A percentile compares a stretch with the other conserved stretches of the same genome.
phyloP scores from a whole-genome alignment of 345 rosid genomes.

The Clausena lansium region DNA sequence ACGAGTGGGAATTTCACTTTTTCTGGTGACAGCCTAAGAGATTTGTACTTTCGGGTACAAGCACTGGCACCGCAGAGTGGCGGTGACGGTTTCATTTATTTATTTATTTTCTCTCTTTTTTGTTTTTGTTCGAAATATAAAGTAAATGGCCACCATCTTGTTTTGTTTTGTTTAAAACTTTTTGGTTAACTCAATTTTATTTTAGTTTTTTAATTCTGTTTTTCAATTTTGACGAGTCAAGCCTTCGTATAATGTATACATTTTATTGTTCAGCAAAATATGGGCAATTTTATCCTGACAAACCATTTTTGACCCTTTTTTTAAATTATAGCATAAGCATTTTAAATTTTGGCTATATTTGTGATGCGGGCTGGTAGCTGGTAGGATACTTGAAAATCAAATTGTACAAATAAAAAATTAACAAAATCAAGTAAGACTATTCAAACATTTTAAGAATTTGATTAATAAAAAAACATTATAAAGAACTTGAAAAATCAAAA shows the following conservation, averaged over 20 bases:
- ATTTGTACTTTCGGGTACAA: slow-evolving; percentile 7
- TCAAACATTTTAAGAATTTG: not conserved
- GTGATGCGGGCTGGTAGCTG: not conserved
- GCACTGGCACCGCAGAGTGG: not conserved
- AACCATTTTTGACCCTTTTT: too few species aligned
- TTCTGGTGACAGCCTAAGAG: not conserved
- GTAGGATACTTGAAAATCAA: not conserved
- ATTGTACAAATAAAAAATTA: not conserved
- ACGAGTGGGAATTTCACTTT: not conserved
- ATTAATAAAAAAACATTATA: not conserved
- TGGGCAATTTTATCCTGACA: too few species aligned
- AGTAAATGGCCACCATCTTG: not conserved
- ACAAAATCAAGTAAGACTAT: too few species aligned
- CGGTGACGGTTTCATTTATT: not conserved
- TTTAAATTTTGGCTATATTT: too few species aligned
- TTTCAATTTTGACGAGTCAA: too few species aligned
- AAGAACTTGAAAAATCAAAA: not conserved
- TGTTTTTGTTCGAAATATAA: not conserved
- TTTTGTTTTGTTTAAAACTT: not conserved
- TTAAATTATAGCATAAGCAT: not conserved
- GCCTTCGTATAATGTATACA: too few species aligned
- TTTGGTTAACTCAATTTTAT: not conserved
- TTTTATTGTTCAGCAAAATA: too few species aligned
- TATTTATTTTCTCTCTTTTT: not conserved
- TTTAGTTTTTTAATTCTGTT: not conserved